Evolutionary conservation across 352 stramenopile genomes (phyloP), one percentile per base, ranked within the genome.

Genomic region (Globisporangium splendens): DNA sequence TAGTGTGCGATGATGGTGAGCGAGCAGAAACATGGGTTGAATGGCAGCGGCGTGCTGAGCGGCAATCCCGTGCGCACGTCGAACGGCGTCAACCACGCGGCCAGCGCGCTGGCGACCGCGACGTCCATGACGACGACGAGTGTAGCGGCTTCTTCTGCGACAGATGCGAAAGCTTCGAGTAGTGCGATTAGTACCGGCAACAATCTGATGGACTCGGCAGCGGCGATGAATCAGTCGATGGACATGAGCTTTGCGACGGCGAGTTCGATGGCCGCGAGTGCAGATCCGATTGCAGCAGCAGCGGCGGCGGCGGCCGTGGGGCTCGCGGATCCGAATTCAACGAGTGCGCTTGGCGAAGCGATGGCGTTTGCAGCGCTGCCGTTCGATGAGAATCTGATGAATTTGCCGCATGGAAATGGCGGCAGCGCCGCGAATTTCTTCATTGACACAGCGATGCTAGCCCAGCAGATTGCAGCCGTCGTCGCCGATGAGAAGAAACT

Each of bases 401-500:
- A 41, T 44, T 51, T 46, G 46, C 53, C 24, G 8, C 59, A 59
- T 22, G 42, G 33, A 17, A 46, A 28, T 35, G 28, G 11, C 33
- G 35, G 39, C 72, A 46, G 72, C 61, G n/a, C 62, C 65, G 17
- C 57, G 0, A 64, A 72, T 58, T 89, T 89, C 54, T 89, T 89
- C 52, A 73, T 91, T 38, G 78, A 91, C 56, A 78, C 72, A 24
- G 72, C 72, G 4, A 68, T 66, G 39, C 63, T 82, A 24, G 72
- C 69, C 41, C 67, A 82, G 65, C 81, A 91, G 62, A 86, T 91
- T 33, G 75, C 81, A 8, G 74, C 79, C 22, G 73, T 81, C 2
- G 78, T 91, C 15, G 75, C 71, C 11, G 81, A 91, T 61, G 81
- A 89, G 57, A 88, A 89, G 61, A 91, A 91, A 54, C 75, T 91